Evolutionary conservation across 441 rosid genomes (phyloP), one percentile per base, ranked within the genome.

Genomic region (Adansonia madagascariensis): DNA sequence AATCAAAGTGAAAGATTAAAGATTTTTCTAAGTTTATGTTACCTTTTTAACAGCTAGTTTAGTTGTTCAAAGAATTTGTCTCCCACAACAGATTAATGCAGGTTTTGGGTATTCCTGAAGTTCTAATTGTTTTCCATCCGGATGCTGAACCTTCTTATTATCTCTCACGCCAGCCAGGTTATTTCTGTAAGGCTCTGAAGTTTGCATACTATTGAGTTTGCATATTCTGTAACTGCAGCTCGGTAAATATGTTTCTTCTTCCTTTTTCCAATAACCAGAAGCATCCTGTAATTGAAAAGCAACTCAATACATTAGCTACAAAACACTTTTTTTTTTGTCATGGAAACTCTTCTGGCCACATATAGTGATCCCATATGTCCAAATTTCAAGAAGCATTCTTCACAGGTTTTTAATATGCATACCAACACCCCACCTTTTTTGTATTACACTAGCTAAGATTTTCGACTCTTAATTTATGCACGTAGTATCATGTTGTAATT

Each of bases 41-140:
- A 27, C 31, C 31, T 27, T 27, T 27, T 27, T 27, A 27, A 1
- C 31, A 27, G 31, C 31, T 27, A 27, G 31, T 27, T 27, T 27
- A 1, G 31, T 27, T 27, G 31, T 27, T 27, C 31, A 27, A 27
- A 27, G 31, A 27, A 27, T 27, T 27, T 27, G 31, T 27, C 2
- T 27, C 31, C 2, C 31, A 27, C 31, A 27, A 27, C 31, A 27
- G 31, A 27, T 27, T 6, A 27, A 3, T 85, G 84, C 86, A 94
- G 97, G 87, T 90, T 74, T 94, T 92, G 85, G 93, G 97, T n/a
- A 90, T 94, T 39, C 98, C 97, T 22, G 98, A 94, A 86, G 88
- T 93, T 79, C 84, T 86, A 41, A 94, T 94, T 73, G 97, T 94
- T 65, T 91, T 92, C 81, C 96, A 92, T 84, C 97, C 98, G 31